Evolutionary conservation across 179 eudicot species (phyloP), one percentile per base, ranked within the genome.

Genomic region (Sideroxylon spinosum): DNA sequence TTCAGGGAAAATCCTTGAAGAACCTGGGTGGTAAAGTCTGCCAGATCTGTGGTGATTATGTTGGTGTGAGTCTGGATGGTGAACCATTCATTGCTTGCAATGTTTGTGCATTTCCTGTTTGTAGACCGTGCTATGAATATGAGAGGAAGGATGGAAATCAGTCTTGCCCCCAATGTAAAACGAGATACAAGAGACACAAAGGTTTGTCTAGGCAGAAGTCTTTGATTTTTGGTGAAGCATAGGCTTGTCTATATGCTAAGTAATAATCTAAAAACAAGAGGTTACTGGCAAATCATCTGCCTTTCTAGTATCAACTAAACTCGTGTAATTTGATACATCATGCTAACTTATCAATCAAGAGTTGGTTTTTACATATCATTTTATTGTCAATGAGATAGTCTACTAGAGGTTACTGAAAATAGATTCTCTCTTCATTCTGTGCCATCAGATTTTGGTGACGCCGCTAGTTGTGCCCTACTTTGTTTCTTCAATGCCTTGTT

Each of bases 131-230:
- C 80, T 91, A 91, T 76, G 93, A 89, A 67, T 91, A 87, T 75
- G 95, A 88, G 85, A 86, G 93, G 82, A 88, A 89, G 84, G 89
- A 90, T 72, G 96, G 92, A 60, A 85, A 82, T 78, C 89, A 91
- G 75, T 88, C 84, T 82, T 91, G 93, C 83, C 92, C 89, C 44
- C 91, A 88, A 67, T 90, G 93, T 86, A 90, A 91, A 83, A 90
- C 92, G 73, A 85, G 82, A 84, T 90, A 91, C 85, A 88, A 82
- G 86, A 84, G 89, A 74, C 93, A 81, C 56, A 88, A 88, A 86
- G 96, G 93, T 91, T 69, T 66, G 81, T 9, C 50, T 60, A 13
- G 25, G 20, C 19, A 55, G 16, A 14, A 13, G 6, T 16, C 16
- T 55, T 0, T 55, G 60, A 4, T 19, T 55, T 13, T 13, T 13